Base-by-base conservation (phyloP, 2,329 filamentous ascomycete genomes). In the Botrytis fragariae region DNA sequence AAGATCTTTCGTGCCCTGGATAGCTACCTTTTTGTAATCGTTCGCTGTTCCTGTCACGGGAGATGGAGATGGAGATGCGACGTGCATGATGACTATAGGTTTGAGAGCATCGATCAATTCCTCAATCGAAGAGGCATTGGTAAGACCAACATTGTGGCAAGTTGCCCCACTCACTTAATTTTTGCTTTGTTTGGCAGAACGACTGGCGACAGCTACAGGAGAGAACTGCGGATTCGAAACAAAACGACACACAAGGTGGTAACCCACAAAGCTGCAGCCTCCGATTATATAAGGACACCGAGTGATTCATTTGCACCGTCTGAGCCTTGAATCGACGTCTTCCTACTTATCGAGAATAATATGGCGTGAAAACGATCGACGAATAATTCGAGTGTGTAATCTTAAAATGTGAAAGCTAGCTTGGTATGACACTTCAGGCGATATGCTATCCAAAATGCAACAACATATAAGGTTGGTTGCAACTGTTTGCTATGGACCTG, bases 41-140 rank as follows among this genome's bases (percentile, higher is more conserved):
- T 6, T 70, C 16, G 54, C n/a, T 22, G 68, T 70, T 32, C 54
- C 54, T n/a, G 48, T 60, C 3, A 70, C 68, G 4, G 68, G 68
- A 20, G 68, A 70, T 70, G 68, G 68, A 20, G 68, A 70, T 70
- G 68, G 68, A 61, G 54, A 61, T 35, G 54, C 68, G 5, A 22
- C 68, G n/a, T 70, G 68, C 5, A 70, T 29, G 18, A 70, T 45
- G 20, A 70, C 54, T 1, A 29, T 20, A 22, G 54, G 54, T 42
- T 70, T 70, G 7, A 70, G 4, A 61, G 3, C 14, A 18, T 70
- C 16, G 39, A 70, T 70, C 20, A 70, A 14, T 25, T 59, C 4
- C 39, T 61, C 68, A n/a, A 70, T 59, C n/a, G 54, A 70, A 29
- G 6, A 22, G 25, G 45, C 4, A 25, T 70, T 29, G 39, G 39